Conservation (phyloP, 495 filamentous ascomycete species). For the Cudoniella acicularis region DNA sequence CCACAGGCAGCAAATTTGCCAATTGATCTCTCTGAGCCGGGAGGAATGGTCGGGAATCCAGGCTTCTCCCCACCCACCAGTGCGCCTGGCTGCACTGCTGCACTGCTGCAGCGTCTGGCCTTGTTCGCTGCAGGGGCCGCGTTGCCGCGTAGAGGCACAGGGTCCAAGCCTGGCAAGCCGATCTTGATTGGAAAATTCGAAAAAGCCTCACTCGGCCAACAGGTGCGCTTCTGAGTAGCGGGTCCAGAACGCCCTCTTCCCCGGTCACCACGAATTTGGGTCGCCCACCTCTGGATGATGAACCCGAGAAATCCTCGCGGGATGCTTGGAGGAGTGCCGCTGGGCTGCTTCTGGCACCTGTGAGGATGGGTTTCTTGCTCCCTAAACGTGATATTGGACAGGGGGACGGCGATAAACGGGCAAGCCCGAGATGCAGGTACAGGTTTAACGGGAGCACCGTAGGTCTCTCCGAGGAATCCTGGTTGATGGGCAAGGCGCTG, state of each 20-base stretch:
- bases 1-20: too few relatives aligned
- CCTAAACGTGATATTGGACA: conserved; percentile 14
- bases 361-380: conserved; percentile 2
- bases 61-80: too few relatives aligned
- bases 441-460: not conserved
- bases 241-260: not conserved
- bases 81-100: too few relatives aligned
- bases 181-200: too few relatives aligned
- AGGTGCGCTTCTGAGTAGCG: not conserved
- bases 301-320: not conserved
- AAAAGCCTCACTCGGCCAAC: too few relatives aligned
- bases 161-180: too few relatives aligned
- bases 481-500: not conserved
- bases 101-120: too few relatives aligned
- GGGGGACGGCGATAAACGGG: conserved; percentile 4
- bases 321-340: too few relatives aligned
- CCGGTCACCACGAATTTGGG: not conserved
- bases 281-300: not conserved
- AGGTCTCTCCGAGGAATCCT: not conserved
- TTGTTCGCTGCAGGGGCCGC: too few relatives aligned
- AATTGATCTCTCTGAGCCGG: too few relatives aligned
- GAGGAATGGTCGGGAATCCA: too few relatives aligned
- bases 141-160: too few relatives aligned
- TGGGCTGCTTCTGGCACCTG: conserved; percentile 4
- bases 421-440: conserved; percentile 20